A percentile compares a stretch with the other conserved stretches of the same genome.
Conservation (phyloP, 1,284 basidiomycete genomes). For the Cryptococcus hybrid region DNA sequence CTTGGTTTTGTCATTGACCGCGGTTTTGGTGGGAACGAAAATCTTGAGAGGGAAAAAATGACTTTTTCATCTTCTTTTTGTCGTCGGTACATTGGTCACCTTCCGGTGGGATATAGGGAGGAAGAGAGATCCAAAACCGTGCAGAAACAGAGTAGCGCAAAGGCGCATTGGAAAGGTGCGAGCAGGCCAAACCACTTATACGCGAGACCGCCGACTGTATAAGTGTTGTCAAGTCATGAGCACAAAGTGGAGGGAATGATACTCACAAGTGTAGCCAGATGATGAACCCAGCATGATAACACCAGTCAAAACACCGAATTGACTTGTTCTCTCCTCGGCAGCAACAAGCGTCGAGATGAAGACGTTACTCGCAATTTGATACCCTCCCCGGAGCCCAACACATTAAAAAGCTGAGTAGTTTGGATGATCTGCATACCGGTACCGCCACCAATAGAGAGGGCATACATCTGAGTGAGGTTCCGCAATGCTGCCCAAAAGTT, state of each 20-base stretch:
- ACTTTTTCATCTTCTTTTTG: conserved; percentile 12
- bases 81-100: background rate
- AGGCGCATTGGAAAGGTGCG: conserved; percentile 44
- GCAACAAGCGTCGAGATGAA: conserved; percentile 31
- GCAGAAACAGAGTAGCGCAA: conserved; percentile 37
- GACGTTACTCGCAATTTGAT: conserved; percentile 40
- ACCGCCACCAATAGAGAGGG: conserved; percentile 27
- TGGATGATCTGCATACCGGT: conserved; percentile 39
- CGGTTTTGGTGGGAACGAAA: conserved; percentile 32
- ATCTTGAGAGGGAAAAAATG: conserved; percentile 43
- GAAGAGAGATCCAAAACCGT: conserved; percentile 41
- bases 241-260: background rate
- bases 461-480: conserved; percentile 42
- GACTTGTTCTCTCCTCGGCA: conserved; percentile 35
- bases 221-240: background rate
- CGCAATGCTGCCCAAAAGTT: conserved; percentile 42
- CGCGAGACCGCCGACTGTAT: conserved; percentile 33
- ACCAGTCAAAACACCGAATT: conserved; percentile 44
- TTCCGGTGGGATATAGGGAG: conserved; percentile 41
- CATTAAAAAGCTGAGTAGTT: conserved; percentile 44
- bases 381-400: conserved; percentile 44
- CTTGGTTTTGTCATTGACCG: conserved; percentile 6
- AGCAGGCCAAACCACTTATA: conserved; percentile 29
- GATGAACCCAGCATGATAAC: conserved; percentile 38
- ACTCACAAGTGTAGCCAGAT: conserved; percentile 27